Evolutionary conservation across 1,139 yeast genomes (phyloP).

Genomic region (Suhomyces chickasaworum): DNA sequence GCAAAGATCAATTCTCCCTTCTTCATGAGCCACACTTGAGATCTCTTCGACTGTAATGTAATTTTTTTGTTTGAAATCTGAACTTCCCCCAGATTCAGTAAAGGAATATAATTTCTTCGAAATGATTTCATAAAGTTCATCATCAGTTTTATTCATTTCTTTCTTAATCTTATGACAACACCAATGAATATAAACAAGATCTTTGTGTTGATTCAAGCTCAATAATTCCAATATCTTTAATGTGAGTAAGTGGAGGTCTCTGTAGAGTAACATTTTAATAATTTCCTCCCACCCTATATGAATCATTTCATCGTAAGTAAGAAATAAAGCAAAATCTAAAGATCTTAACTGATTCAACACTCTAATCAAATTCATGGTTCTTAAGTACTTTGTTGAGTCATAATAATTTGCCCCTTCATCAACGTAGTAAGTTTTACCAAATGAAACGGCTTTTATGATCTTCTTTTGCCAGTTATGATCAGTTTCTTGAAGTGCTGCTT

Average conservation of each 20-base stretch:
- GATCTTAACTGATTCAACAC: slow-evolving; percentile 71
- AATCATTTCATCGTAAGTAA: slow-evolving; percentile 60
- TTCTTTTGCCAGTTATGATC: slow-evolving; percentile 79
- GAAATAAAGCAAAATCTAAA: slow-evolving; percentile 63
- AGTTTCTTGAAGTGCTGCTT: slow-evolving; percentile 78
- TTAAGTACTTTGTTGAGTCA: slow-evolving; percentile 63
- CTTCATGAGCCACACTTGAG: slow-evolving; percentile 73
- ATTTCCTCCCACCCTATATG: slow-evolving; percentile 55
- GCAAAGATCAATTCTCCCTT: slow-evolving; percentile 75
- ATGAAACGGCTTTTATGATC: slow-evolving; percentile 76
- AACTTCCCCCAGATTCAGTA: slow-evolving; percentile 3
- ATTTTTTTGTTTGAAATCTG: slow-evolving; percentile 18
- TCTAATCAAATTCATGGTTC: slow-evolving; percentile 59
- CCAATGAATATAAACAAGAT: slow-evolving; percentile 74
- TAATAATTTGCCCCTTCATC: slow-evolving; percentile 38
- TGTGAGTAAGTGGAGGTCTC: slow-evolving; percentile 66
- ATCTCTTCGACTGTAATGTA: slow-evolving; percentile 62
- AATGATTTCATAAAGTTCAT: slow-evolving; percentile 54
- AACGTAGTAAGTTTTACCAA: slow-evolving; percentile 70
- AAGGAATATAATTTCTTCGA: slow-evolving; percentile 42
- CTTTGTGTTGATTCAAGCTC: slow-evolving; percentile 47
- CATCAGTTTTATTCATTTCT: slow-evolving; percentile 58
- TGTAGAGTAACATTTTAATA: slow-evolving; percentile 57
- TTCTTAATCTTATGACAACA: slow-evolving; percentile 69
- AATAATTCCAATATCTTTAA: slow-evolving; percentile 60